Percentiles rank a stretch among this genome's conserved stretches.
These are phyloP conservation scores for Phytophthora brassicae DNA, from an alignment of 352 stramenopile genomes.

Conservation along the genomic window DNA sequence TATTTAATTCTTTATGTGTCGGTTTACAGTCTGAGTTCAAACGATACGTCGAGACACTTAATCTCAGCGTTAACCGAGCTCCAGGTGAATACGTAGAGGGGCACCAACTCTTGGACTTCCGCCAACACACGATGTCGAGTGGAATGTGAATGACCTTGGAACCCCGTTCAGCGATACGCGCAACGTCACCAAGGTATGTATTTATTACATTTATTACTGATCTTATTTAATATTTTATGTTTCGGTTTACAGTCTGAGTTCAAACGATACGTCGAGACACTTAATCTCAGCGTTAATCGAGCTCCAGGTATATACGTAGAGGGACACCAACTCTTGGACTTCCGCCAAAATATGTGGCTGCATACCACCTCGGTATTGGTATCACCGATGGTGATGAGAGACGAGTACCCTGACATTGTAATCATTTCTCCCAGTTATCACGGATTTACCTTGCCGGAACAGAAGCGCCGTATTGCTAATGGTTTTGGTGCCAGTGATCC, in stretches of 20 bases:
- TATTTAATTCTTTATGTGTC: too few relatives aligned
- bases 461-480: neutral
- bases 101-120: conserved; percentile 5
- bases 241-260: conserved; percentile 11
- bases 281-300: conserved; percentile 4
- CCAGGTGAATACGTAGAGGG: neutral
- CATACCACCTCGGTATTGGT: conserved; percentile 5
- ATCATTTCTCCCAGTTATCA: conserved; percentile 13
- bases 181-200: too few relatives aligned
- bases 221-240: too few relatives aligned
- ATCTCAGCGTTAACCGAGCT: neutral
- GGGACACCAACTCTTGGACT: conserved; percentile 3
- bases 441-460: conserved; percentile 1
- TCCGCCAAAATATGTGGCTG: conserved; percentile 11
- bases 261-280: conserved; percentile 1
- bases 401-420: neutral
- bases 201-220: too few relatives aligned
- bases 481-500: neutral
- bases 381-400: neutral
- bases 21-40: conserved; percentile 13
- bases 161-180: too few relatives aligned
- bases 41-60: conserved; percentile 2
- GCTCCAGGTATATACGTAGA: neutral
- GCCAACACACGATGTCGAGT: too few relatives aligned
- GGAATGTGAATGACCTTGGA: too few relatives aligned